Percentiles rank a stretch among this genome's conserved stretches.
Conservation (phyloP, 345 rosid species). For the Salix suchowensis region DNA sequence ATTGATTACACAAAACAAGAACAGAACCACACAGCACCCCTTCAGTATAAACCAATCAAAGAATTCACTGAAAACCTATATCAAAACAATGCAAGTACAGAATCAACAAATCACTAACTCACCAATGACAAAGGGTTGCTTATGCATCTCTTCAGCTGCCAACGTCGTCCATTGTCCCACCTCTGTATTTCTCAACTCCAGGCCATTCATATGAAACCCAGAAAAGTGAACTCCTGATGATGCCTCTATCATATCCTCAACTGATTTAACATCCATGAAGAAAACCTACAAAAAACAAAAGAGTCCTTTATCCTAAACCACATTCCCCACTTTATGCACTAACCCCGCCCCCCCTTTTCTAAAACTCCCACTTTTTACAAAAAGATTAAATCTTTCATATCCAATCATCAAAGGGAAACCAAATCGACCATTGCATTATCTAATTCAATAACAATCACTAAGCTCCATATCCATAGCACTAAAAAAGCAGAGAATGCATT, state of each 20-base stretch:
- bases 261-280: constrained; percentile 55
- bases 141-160: constrained; percentile 45
- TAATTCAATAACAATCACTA: neutral
- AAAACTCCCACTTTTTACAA: neutral
- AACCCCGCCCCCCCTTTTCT: neutral
- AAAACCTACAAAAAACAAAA: too few relatives aligned
- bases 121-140: constrained; percentile 95
- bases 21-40: too few relatives aligned
- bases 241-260: constrained; percentile 82
- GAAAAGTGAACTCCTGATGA: constrained; percentile 84
- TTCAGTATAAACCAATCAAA: neutral
- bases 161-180: constrained; percentile 45
- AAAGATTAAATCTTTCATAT: neutral
- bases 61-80: neutral
- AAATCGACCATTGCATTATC: neutral
- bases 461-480: neutral
- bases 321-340: neutral
- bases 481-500: neutral
- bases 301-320: neutral
- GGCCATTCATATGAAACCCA: constrained; percentile 74
- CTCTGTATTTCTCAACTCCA: constrained; percentile 33
- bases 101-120: neutral
- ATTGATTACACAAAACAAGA: too few relatives aligned
- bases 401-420: neutral
- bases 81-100: neutral